Conservation (phyloP, 805 yeast species). For the Suhomyces prunicola region DNA sequence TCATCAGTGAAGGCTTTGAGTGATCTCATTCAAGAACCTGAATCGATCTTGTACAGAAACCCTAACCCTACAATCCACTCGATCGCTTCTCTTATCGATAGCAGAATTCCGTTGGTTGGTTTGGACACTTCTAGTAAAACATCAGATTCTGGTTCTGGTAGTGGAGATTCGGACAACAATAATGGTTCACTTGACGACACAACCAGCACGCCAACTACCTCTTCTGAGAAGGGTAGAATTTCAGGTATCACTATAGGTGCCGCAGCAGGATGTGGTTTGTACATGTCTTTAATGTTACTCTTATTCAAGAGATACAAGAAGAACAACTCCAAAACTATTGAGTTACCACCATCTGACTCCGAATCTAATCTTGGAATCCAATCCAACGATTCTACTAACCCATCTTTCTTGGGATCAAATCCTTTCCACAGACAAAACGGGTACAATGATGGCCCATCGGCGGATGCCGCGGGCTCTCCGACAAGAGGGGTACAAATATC, state of each 20-base stretch:
- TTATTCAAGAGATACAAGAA: constrained; percentile 50
- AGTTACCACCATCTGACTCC: constrained; percentile 39
- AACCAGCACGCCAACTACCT: constrained; percentile 6
- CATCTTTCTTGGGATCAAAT: constrained; percentile 22
- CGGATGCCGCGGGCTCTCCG: constrained; percentile 4
- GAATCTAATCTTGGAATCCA: constrained; percentile 33
- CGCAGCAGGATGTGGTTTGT: constrained; percentile 68
- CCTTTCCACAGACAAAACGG: constrained; percentile 23
- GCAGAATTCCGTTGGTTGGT: constrained; percentile 57
- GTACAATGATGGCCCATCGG: constrained; percentile 9
- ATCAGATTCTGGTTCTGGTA: constrained; percentile 4
- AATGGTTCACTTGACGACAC: constrained; percentile 36
- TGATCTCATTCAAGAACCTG: constrained; percentile 43
- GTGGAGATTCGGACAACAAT: constrained; percentile 11
- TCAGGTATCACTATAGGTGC: constrained; percentile 85
- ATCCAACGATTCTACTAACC: constrained; percentile 13
- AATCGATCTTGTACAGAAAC: constrained; percentile 62
- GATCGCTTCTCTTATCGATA: constrained; percentile 71
- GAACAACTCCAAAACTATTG: constrained; percentile 35
- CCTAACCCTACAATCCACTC: constrained; percentile 52
- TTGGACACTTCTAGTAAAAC: constrained; percentile 21
- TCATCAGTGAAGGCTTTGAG: constrained; percentile 48
- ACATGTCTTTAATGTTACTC: constrained; percentile 58
- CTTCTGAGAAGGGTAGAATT: constrained; percentile 39
- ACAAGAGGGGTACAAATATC: constrained; percentile 49